A percentile compares a stretch with the other conserved stretches of the same genome.
Evolutionary conservation across 768 basidiomycete genomes (phyloP).

Genomic region (Boletus insuetus): DNA sequence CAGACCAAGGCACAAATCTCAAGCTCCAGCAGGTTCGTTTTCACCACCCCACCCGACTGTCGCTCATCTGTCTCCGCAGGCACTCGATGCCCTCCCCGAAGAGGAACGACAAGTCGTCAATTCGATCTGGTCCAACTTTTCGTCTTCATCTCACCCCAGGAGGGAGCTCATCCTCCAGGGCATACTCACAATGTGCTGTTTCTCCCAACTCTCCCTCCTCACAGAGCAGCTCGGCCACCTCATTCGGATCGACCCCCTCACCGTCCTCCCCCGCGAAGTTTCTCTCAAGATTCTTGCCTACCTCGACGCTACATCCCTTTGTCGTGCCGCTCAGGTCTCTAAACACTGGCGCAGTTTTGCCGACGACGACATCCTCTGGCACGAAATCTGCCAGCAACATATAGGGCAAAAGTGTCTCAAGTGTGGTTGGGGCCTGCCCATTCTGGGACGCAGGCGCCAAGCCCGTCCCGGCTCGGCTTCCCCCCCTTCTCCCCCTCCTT

Average conservation of each 20-base stretch:
- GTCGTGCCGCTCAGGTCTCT: constrained; percentile 89
- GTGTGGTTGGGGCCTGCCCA: constrained; percentile 96
- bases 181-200: constrained; percentile 98
- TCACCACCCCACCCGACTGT: not conserved
- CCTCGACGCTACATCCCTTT: constrained; percentile 90
- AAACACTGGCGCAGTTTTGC: constrained; percentile 83
- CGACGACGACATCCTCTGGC: constrained; percentile 95
- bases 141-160: constrained; percentile 86
- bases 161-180: constrained; percentile 95
- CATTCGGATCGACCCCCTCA: constrained; percentile 94
- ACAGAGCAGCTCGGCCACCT: constrained; percentile 88
- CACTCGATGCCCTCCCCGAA: constrained; percentile 83
- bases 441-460: constrained; percentile 72
- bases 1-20: constrained; percentile 89
- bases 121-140: constrained; percentile 95
- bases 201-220: constrained; percentile 94
- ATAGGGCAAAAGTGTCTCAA: constrained; percentile 96
- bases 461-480: constrained; percentile 41
- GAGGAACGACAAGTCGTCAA: constrained; percentile 87
- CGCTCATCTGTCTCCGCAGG: constrained; percentile 45
- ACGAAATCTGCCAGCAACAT: constrained; percentile 95
- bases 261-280: constrained; percentile 86
- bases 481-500: constrained; percentile 29
- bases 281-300: constrained; percentile 81
- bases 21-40: constrained; percentile 79